A percentile compares a stretch with the other conserved stretches of the same genome.
Conservation (phyloP, 805 yeast species). For the Starmera caribaea region DNA sequence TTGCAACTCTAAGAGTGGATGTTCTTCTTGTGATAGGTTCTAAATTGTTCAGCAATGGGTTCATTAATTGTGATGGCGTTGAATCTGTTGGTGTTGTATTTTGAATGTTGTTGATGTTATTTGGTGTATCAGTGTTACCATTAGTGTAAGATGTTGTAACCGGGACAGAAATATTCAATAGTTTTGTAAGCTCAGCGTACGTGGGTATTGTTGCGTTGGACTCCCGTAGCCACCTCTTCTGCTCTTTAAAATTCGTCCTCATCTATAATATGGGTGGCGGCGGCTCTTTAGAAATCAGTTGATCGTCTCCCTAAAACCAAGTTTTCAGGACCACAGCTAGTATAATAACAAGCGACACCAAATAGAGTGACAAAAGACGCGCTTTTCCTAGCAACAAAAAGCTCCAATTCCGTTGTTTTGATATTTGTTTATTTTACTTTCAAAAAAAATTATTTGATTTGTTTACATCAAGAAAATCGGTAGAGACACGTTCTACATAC, state of each 20-base stretch:
- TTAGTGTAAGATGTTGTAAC: neutral
- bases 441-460: too few species aligned
- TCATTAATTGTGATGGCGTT: neutral
- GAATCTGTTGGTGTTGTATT: neutral
- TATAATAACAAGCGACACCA: too few species aligned
- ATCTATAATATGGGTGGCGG: constrained; percentile 1
- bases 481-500: too few species aligned
- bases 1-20: constrained; percentile 11
- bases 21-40: constrained; percentile 7
- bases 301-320: too few species aligned
- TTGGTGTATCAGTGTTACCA: neutral
- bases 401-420: constrained; percentile 5
- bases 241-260: constrained; percentile 19
- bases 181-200: constrained; percentile 6
- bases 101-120: neutral
- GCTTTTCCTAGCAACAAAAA: too few species aligned
- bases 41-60: constrained; percentile 1
- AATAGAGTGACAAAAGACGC: too few species aligned
- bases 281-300: too few species aligned
- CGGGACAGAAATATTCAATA: constrained; percentile 1
- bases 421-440: constrained; percentile 12
- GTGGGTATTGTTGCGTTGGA: constrained; percentile 15
- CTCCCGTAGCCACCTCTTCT: constrained; percentile 17
- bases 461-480: too few species aligned
- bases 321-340: too few species aligned